Evolutionary conservation across 805 yeast species (phyloP).

Genomic region (Tetrapisispora fleetii): DNA sequence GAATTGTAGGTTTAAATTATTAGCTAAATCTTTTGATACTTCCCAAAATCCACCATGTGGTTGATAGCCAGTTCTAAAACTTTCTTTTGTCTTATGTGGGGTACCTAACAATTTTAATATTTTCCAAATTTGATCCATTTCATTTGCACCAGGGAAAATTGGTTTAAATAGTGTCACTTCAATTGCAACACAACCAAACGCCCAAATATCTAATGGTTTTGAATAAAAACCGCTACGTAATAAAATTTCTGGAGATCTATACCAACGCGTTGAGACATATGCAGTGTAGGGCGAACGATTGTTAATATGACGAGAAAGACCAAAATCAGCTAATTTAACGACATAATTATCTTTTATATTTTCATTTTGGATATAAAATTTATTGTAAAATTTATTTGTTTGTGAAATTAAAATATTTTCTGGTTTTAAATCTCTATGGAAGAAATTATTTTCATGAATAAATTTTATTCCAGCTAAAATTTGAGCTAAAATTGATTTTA

Average conservation of each 20-base stretch:
- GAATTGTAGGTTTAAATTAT: constrained; percentile 43
- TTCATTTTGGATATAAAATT: constrained; percentile 21
- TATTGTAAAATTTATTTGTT: constrained; percentile 41
- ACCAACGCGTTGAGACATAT: constrained; percentile 80
- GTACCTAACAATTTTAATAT: constrained; percentile 64
- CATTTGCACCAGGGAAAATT: constrained; percentile 73
- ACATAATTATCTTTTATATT: constrained; percentile 37
- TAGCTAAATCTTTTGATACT: constrained; percentile 45
- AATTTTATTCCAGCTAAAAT: constrained; percentile 69
- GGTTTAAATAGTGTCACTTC: constrained; percentile 69
- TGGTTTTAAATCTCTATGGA: constrained; percentile 89
- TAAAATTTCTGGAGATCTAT: constrained; percentile 72
- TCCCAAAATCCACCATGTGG: constrained; percentile 72
- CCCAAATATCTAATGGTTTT: constrained; percentile 74
- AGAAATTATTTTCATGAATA: constrained; percentile 52
- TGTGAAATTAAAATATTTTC: constrained; percentile 75
- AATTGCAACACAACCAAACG: constrained; percentile 69
- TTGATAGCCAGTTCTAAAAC: constrained; percentile 14
- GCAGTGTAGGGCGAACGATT: constrained; percentile 54
- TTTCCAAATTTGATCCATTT: constrained; percentile 66
- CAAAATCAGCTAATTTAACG: constrained; percentile 72
- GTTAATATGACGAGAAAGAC: constrained; percentile 54
- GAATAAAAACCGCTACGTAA: constrained; percentile 54
- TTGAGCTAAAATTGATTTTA: constrained; percentile 62
- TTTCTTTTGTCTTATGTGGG: constrained; percentile 36